Conservation (phyloP, 202 grass and related monocot genomes). For the Digitaria exilis region DNA sequence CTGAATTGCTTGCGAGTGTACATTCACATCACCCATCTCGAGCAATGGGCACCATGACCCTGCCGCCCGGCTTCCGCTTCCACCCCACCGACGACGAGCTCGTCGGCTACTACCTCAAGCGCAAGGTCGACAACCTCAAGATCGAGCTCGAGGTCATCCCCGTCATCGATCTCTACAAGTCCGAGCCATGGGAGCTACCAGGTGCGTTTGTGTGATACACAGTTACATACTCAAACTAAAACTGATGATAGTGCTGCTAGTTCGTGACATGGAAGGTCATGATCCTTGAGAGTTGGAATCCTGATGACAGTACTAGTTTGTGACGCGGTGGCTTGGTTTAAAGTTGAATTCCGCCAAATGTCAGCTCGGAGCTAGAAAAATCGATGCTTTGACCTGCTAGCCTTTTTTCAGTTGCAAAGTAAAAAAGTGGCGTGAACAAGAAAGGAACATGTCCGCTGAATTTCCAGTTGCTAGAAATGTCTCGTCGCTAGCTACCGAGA, state of each 20-base stretch:
- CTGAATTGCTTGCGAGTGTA: constrained; percentile 34
- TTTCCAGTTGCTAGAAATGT: neutral
- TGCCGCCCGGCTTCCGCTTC: constrained; percentile 94
- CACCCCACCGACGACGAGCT: constrained; percentile 92
- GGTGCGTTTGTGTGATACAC: constrained; percentile 52
- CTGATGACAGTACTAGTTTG: no score
- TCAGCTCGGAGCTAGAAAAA: neutral
- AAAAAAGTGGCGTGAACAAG: neutral
- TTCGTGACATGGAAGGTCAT: no score
- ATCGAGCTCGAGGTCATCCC: constrained; percentile 95
- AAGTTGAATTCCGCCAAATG: constrained; percentile 13
- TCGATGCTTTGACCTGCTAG: neutral
- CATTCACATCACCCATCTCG: neutral
- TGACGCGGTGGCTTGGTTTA: no score
- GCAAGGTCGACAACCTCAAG: constrained; percentile 73
- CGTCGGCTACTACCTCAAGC: constrained; percentile 90
- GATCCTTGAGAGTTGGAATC: no score
- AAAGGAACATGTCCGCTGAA: neutral
- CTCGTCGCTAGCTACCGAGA: constrained; percentile 18
- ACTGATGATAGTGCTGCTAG: no score
- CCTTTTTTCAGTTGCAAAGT: neutral
- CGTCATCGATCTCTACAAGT: constrained; percentile 87
- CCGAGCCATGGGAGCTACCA: constrained; percentile 94
- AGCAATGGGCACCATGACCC: constrained; percentile 48
- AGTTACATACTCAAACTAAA: no score